A percentile compares a stretch with the other conserved stretches of the same genome.
Conservation (phyloP, 805 yeast species). For the Candida ponderosae region DNA sequence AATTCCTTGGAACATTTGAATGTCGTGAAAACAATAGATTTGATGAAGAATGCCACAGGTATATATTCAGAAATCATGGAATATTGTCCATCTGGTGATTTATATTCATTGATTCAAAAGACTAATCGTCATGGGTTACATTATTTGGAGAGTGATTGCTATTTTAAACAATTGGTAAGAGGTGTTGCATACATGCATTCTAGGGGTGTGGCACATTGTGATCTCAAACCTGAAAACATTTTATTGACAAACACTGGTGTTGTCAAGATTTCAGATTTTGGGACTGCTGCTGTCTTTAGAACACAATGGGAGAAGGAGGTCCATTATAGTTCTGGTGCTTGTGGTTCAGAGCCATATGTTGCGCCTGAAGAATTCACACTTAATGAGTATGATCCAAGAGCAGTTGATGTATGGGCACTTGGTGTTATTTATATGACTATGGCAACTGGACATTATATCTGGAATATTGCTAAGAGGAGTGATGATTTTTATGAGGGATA, state of each 20-base stretch:
- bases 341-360: conserved; percentile 88
- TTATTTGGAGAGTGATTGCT: conserved; percentile 75
- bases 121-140: conserved; percentile 46
- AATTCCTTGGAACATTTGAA: conserved; percentile 69
- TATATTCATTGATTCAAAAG: conserved; percentile 50
- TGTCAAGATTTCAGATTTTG: conserved; percentile 76
- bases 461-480: conserved; percentile 69
- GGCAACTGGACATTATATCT: conserved; percentile 84
- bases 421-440: conserved; percentile 73
- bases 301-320: conserved; percentile 82
- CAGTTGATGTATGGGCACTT: conserved; percentile 84
- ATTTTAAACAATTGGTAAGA: conserved; percentile 75
- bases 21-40: conserved; percentile 69
- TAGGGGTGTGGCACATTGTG: conserved; percentile 92
- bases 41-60: conserved; percentile 68
- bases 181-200: conserved; percentile 83
- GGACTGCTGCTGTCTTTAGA: conserved; percentile 83
- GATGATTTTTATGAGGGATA: conserved; percentile 39
- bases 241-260: conserved; percentile 60
- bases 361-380: conserved; percentile 78
- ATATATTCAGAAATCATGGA: conserved; percentile 90
- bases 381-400: conserved; percentile 62
- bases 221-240: conserved; percentile 83
- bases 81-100: conserved; percentile 83
- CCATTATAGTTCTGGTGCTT: conserved; percentile 61